Percentiles rank a stretch among this genome's conserved stretches.
Evolutionary conservation across 2,329 filamentous ascomycete genomes (phyloP).

Genomic region (Parafenestella ontariensis): DNA sequence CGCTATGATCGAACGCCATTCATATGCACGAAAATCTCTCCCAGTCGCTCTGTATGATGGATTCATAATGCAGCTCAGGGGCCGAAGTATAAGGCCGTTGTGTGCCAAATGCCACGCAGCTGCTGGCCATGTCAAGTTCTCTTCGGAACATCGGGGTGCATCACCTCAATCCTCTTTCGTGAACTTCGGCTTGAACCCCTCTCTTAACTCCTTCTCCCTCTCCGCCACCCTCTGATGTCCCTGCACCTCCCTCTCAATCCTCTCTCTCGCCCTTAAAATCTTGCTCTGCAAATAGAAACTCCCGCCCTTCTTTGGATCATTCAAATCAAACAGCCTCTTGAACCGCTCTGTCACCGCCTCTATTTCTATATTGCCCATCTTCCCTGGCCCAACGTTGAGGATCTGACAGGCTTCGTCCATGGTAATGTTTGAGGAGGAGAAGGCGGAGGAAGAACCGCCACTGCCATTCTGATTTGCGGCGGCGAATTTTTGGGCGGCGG

Average conservation of each 20-base stretch:
- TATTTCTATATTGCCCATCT: conserved; percentile 76
- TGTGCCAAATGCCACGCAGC: not conserved
- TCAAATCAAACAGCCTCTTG: conserved; percentile 92
- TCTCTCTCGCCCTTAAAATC: conserved; percentile 85
- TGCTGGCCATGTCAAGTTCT: not conserved
- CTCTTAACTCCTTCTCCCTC: conserved; percentile 77
- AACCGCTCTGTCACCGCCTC: conserved; percentile 84
- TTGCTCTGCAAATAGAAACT: conserved; percentile 99
- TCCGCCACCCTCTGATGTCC: conserved; percentile 74
- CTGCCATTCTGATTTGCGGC: conserved; percentile 72
- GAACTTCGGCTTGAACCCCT: conserved; percentile 93
- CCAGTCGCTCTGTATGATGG: not conserved
- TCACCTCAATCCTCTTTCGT: conserved; percentile 73
- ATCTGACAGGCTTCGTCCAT: conserved; percentile 98
- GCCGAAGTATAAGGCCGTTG: not conserved
- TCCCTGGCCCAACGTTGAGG: conserved; percentile 90
- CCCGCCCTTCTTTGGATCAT: conserved; percentile 93
- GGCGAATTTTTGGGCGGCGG: conserved; percentile 83
- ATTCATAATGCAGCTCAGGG: not conserved
- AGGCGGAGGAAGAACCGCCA: conserved; percentile 55
- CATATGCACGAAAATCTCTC: not conserved
- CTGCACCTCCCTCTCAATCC: conserved; percentile 85
- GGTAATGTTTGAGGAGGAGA: conserved; percentile 76
- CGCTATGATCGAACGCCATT: conserved; percentile 23
- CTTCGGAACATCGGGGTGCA: not conserved